Conservation (phyloP, 2,329 filamentous ascomycete genomes). For the Aplosporella prunicola region DNA sequence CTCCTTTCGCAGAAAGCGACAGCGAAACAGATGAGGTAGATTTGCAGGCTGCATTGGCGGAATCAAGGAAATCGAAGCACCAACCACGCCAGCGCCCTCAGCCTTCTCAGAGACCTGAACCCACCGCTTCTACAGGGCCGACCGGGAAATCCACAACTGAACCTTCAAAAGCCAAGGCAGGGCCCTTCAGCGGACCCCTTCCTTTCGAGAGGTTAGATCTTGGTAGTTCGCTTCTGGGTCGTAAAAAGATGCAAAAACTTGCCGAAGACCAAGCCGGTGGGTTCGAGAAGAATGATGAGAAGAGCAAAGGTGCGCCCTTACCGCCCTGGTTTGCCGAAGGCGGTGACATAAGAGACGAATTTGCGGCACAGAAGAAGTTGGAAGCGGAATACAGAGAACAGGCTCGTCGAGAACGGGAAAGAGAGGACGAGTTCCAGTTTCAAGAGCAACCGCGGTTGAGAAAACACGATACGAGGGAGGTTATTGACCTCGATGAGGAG, state of each 20-base stretch:
- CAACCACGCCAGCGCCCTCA: slow-evolving; percentile 12
- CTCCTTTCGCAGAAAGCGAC: slow-evolving; percentile 35
- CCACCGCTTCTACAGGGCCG: slow-evolving; percentile 7
- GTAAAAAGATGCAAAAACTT: slow-evolving; percentile 44
- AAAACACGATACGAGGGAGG: slow-evolving; percentile 43
- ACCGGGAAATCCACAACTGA: slow-evolving; percentile 27
- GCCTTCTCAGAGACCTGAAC: slow-evolving; percentile 7
- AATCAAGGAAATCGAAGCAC: slow-evolving; percentile 50
- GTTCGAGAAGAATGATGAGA: slow-evolving; percentile 46
- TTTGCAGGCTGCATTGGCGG: slow-evolving; percentile 64
- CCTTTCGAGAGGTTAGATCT: slow-evolving; percentile 79
- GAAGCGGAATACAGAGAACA: slow-evolving; percentile 44
- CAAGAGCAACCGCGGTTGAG: slow-evolving; percentile 50
- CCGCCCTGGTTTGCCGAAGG: slow-evolving; percentile 65
- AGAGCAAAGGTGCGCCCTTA: slow-evolving; percentile 46
- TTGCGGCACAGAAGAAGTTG: slow-evolving; percentile 35
- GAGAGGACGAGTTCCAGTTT: slow-evolving; percentile 52
- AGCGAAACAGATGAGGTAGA: slow-evolving; percentile 70
- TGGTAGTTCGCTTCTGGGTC: slow-evolving; percentile 48
- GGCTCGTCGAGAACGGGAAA: too few species aligned
- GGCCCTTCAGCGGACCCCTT: slow-evolving; percentile 65
- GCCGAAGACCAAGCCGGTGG: slow-evolving; percentile 52
- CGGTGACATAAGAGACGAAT: slow-evolving; percentile 45
- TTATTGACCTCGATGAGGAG: slow-evolving; percentile 38
- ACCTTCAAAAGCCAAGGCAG: slow-evolving; percentile 48